Evolutionary conservation across 768 basidiomycete genomes (phyloP).

Genomic region (Naematelia encephala): DNA sequence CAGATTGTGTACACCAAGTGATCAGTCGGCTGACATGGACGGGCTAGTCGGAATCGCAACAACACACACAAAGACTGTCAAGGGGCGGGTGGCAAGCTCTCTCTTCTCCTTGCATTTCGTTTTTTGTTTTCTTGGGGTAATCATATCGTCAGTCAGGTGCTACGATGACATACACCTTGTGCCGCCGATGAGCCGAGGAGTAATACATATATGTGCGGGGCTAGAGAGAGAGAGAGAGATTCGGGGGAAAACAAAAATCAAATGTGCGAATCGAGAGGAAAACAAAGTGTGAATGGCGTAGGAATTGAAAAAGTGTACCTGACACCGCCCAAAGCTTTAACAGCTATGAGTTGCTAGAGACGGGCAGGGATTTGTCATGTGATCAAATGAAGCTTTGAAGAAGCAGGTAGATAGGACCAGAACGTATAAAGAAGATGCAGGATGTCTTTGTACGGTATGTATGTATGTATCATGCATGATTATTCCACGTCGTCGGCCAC

Average conservation of each 20-base stretch:
- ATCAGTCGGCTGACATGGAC: not conserved
- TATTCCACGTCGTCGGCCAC: conserved; percentile 3
- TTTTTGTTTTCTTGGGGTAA: not conserved
- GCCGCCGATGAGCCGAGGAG: not conserved
- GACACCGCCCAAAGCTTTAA: not conserved
- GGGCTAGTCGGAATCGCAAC: not conserved
- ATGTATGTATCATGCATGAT: not conserved
- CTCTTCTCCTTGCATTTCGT: not conserved
- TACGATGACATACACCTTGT: not conserved
- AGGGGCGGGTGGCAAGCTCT: not conserved
- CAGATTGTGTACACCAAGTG: not conserved
- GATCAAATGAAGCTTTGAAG: too few relatives aligned
- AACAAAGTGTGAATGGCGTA: not conserved
- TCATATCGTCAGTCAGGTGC: not conserved
- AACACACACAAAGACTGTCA: not conserved
- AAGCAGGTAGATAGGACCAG: too few relatives aligned
- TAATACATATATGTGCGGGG: not conserved
- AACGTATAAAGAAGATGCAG: not conserved
- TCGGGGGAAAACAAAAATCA: not conserved
- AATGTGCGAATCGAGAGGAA: not conserved
- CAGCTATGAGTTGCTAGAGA: too few relatives aligned
- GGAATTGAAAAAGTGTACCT: not conserved
- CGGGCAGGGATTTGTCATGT: too few relatives aligned
- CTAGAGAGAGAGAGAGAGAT: not conserved
- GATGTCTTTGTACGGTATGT: not conserved